A percentile compares a stretch with the other conserved stretches of the same genome.
Evolutionary conservation across 2,329 filamentous ascomycete species (phyloP).

Genomic region (Ceratocystis colombiana): DNA sequence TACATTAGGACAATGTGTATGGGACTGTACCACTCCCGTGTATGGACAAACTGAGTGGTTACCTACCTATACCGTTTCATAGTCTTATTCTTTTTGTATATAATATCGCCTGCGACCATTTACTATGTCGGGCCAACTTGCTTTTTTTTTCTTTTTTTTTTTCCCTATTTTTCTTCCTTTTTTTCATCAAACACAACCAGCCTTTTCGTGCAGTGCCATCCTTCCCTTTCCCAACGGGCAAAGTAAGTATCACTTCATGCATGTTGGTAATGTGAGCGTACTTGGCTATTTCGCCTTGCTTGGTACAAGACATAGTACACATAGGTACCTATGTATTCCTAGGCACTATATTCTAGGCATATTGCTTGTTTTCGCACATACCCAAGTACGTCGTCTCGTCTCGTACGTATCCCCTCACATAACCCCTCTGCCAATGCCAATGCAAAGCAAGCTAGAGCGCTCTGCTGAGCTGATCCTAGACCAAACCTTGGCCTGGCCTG

Average conservation of each 20-base stretch:
- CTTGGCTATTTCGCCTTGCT: neutral
- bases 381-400: neutral
- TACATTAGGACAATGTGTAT: neutral
- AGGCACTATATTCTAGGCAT: too few species aligned
- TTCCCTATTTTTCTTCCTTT: neutral
- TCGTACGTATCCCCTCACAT: neutral
- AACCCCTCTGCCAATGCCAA: conserved; percentile 3
- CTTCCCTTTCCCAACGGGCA: neutral
- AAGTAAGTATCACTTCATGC: conserved; percentile 3
- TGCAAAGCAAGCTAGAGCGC: conserved; percentile 11
- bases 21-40: neutral
- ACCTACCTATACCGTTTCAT: neutral
- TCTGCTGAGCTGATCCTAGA: conserved; percentile 9
- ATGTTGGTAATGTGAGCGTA: neutral
- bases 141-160: neutral
- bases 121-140: neutral
- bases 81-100: neutral
- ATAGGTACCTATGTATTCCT: neutral
- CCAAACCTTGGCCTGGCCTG: neutral
- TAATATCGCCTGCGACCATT: neutral
- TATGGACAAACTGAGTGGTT: neutral
- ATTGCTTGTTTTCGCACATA: neutral
- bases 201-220: neutral
- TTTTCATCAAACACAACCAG: neutral
- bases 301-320: neutral